Evolutionary conservation across 495 filamentous ascomycete genomes (phyloP).

Genomic region (Talaromyces trachyspermus): DNA sequence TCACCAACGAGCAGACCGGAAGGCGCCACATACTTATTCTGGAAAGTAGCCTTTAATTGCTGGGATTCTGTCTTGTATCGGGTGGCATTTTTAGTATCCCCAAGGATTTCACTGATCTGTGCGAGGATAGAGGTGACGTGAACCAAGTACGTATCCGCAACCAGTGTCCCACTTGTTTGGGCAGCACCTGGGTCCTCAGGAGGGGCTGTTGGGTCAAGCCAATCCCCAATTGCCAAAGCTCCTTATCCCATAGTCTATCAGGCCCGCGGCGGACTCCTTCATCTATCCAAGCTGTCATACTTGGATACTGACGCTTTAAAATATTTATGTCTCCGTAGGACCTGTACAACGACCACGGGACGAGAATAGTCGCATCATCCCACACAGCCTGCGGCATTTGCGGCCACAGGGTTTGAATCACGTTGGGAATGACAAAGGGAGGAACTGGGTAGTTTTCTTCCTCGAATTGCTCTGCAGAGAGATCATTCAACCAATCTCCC

Average conservation of each 20-base stretch:
- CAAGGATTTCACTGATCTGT: conserved; percentile 18
- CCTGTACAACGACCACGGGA: conserved; percentile 37
- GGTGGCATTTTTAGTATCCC: conserved; percentile 17
- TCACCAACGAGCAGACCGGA: conserved; percentile 32
- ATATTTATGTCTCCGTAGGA: conserved; percentile 33
- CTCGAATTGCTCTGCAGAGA: conserved; percentile 28
- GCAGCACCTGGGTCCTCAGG: conserved; percentile 29
- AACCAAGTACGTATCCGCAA: conserved; percentile 46
- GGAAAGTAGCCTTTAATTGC: conserved; percentile 28
- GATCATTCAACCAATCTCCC: conserved; percentile 37
- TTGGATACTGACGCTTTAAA: conserved; percentile 29
- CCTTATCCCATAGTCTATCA: conserved; percentile 29
- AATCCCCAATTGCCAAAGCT: conserved; percentile 40
- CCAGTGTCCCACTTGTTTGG: conserved; percentile 32
- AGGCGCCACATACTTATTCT: conserved; percentile 31
- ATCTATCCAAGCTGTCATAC: conserved; percentile 39
- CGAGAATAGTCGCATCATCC: conserved; percentile 38
- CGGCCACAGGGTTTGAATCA: conserved; percentile 8
- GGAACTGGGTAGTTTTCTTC: conserved; percentile 20
- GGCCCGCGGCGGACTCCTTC: conserved; percentile 31
- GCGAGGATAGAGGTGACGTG: conserved; percentile 33
- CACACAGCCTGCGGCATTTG: conserved; percentile 29
- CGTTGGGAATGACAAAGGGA: conserved; percentile 30
- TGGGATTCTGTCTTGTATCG: conserved; percentile 19
- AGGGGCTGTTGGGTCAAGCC: conserved; percentile 46